phyloP scores from a whole-genome alignment of 2,329 filamentous ascomycete species.

The Xylaria digitata region DNA sequence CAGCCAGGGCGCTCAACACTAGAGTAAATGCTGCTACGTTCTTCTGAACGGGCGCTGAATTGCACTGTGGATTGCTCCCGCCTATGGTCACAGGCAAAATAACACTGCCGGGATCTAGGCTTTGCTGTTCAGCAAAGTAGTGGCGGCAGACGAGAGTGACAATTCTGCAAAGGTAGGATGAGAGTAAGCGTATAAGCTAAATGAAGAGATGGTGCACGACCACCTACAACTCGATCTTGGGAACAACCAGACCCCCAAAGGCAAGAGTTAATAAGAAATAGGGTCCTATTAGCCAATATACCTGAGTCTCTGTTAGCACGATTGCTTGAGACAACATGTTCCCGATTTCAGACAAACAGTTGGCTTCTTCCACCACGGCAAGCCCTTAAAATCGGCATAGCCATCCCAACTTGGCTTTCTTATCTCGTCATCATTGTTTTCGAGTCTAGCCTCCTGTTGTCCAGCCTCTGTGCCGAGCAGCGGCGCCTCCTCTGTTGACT shows the following conservation, averaged over 20 bases:
- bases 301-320: constrained; percentile 58
- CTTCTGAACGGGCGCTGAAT: constrained; percentile 80
- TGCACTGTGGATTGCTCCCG: constrained; percentile 81
- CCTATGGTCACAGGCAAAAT: constrained; percentile 74
- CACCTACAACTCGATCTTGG: constrained; percentile 81
- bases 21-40: constrained; percentile 82
- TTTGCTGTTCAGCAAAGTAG: constrained; percentile 78
- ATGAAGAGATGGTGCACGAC: background rate
- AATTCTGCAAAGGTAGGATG: constrained; percentile 60
- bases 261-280: constrained; percentile 86
- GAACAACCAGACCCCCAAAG: constrained; percentile 86
- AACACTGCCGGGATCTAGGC: constrained; percentile 67
- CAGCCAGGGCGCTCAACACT: constrained; percentile 77
- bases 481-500: constrained; percentile 53
- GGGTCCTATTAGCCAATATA: constrained; percentile 85
- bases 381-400: constrained; percentile 66
- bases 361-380: constrained; percentile 72
- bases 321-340: background rate
- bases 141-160: constrained; percentile 84
- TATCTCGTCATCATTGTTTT: constrained; percentile 33
- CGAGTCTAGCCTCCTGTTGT: constrained; percentile 36
- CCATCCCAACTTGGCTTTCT: constrained; percentile 59
- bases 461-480: constrained; percentile 52
- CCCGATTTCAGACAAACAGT: constrained; percentile 60
- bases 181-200: constrained; percentile 11